Base-by-base conservation (phyloP, 2,329 filamentous ascomycete species). In the Meredithiella fracta region DNA sequence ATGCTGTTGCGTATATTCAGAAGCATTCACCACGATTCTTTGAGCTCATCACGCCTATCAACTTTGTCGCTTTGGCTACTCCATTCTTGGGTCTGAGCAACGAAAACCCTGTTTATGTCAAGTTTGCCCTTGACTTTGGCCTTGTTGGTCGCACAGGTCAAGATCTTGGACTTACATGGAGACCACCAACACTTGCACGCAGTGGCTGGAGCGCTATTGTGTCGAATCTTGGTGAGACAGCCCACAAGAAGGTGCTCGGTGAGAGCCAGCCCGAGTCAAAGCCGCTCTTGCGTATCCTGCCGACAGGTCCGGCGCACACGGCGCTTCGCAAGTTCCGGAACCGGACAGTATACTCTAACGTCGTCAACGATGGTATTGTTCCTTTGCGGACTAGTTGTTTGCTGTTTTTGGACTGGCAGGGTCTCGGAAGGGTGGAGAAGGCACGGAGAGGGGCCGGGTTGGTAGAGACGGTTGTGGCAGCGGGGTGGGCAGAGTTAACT, bases 311-410 rank as follows among this genome's bases (percentile, higher is more conserved):
- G 15, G 92, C 91, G 5, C 90, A 96, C 67, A 79, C 80, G 55
- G 91, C 90, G 1, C 70, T 97, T 42, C 83, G 85, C 65, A 88
- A 86, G 69, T 97, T 97, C 67, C 76, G 87, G 22, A 94, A 94
- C 66, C 77, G 91, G 15, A 97, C 92, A 0, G 75, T 96, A 1
- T 97, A 97, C 67, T 95, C 90, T 1, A 97, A 97, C 64, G 90
- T 97, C 11, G 91, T 97, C 62, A 97, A 97, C 64, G 91, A 97
- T 68, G 91, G 90, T 2, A 96, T 98, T 62, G 92, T 98, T 3
- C 92, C 92, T 2, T 71, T 98, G 34, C 81, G 92, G 22, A 98
- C 92, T 3, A 97, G 91, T 60, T 98, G 91, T 67, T 73, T 98
- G n/a, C 70, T 98, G 4, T 98, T 98, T 64, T 72, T 98, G 1